Base-by-base conservation (phyloP, 1,284 basidiomycete species). In the Ceratobasidium sp. region DNA sequence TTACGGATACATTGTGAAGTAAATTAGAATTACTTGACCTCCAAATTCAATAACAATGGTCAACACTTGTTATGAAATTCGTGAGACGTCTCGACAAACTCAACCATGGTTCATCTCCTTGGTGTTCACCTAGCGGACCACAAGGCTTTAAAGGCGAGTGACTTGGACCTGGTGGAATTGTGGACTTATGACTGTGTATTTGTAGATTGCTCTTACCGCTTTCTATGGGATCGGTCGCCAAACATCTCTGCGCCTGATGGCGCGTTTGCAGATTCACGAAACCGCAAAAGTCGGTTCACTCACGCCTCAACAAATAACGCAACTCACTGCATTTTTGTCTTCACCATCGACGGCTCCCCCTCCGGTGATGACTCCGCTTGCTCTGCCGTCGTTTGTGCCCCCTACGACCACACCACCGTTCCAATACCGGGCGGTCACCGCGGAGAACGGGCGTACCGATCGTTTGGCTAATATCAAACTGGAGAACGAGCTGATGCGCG, bases 231-330 rank as follows among this genome's bases (percentile, higher is more conserved):
- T 96, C 77, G 92, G 91, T 14, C 86, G 85, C 75, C 83, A 85
- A 75, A 92, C 88, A 9, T 87, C 94, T 12, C 84, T 86, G 70
- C 89, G 89, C 36, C 84, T 96, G 40, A 96, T 95, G 80, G 93
- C 95, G 3, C 91, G 95, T 73, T 86, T 95, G 54, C 90, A 91
- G 78, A 89, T 96, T 73, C 94, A 96, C 81, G 87, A 91, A 83
- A 84, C 84, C 71, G 89, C 90, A 80, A 88, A 87, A 79, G 86
- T 96, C 74, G 85, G 85, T 63, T 86, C 92, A 77, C 83, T 96
- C 30, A 88, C 90, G 12, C 88, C 92, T 30, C 83, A 86, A 33
- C 94, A 96, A 84, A 84, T 94, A 72, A 95, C 92, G 16, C 85
- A 88, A 44, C 85, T 96, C 18, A 90, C 93, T 11, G 92, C 95